Conservation (phyloP, 306 rosid genomes). For the Vicia villosa region DNA sequence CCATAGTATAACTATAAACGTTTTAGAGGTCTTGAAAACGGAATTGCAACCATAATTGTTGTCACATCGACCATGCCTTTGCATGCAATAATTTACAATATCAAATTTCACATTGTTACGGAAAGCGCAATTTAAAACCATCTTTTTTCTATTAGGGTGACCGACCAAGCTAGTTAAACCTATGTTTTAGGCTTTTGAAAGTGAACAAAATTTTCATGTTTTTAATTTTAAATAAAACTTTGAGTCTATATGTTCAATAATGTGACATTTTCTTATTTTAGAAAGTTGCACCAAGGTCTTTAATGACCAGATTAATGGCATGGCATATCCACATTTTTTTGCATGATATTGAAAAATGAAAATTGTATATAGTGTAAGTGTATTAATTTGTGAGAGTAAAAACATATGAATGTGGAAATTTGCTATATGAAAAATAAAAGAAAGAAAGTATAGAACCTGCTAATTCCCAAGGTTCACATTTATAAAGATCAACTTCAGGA, state of each 20-base stretch:
- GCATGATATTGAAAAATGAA: slow-evolving; percentile 20
- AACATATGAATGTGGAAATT: slow-evolving; percentile 3
- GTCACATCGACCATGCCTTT: not conserved
- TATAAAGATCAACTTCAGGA: slow-evolving; percentile 99
- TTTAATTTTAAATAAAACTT: not conserved
- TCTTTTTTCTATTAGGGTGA: too few relatives aligned
- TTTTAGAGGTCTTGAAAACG: not conserved
- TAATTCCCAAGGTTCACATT: slow-evolving; percentile 99
- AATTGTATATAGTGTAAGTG: not conserved
- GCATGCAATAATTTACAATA: not conserved
- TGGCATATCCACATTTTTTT: not conserved
- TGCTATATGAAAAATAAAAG: not conserved
- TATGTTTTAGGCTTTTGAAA: not conserved
- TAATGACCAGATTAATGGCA: slow-evolving; percentile 21
- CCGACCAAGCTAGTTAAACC: too few relatives aligned
- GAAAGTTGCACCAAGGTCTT: not conserved
- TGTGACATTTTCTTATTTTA: not conserved
- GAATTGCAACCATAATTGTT: not conserved
- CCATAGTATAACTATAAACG: not conserved
- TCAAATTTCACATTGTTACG: not conserved
- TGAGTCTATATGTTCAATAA: not conserved
- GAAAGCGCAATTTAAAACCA: not conserved
- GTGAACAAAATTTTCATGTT: not conserved
- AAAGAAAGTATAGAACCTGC: slow-evolving; percentile 49
- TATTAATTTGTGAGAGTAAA: not conserved